A percentile compares a stretch with the other conserved stretches of the same genome.
Conservation (phyloP, 345 rosid genomes). For the Kandelia obovata region DNA sequence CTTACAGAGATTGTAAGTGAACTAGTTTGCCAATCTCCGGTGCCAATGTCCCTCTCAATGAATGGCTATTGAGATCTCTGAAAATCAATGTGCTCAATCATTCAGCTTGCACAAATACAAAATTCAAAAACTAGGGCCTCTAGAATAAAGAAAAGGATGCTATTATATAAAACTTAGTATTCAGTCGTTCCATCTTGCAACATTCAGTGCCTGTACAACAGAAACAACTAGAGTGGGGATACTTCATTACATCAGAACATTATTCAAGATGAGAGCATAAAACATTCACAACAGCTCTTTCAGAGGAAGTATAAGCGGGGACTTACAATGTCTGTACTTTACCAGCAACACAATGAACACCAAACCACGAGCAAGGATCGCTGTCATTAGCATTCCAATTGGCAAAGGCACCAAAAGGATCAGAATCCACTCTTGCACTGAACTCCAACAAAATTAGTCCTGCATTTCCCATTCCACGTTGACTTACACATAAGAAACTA, state of each 20-base stretch:
- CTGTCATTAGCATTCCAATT: conserved; percentile 56
- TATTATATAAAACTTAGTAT: too few species aligned
- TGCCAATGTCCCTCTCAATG: conserved; percentile 65
- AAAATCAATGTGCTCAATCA: conserved; percentile 12
- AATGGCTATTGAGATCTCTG: conserved; percentile 64
- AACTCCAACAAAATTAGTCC: conserved; percentile 67
- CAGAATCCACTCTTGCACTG: conserved; percentile 49
- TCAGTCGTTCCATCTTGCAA: background rate
- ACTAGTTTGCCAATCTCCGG: conserved; percentile 68
- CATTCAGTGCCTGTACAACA: background rate
- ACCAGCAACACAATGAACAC: conserved; percentile 62
- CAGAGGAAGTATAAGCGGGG: conserved; percentile 3
- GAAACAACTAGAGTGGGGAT: background rate
- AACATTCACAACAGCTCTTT: background rate
- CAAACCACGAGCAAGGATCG: conserved; percentile 69
- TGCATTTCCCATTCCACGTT: conserved; percentile 26
- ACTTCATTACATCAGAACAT: background rate
- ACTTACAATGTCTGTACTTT: conserved; percentile 83
- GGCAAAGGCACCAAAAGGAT: conserved; percentile 62
- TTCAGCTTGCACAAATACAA: background rate
- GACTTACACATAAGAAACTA: background rate
- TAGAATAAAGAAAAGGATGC: background rate
- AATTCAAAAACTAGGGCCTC: background rate
- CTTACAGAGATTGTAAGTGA: conserved; percentile 74
- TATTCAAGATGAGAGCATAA: background rate